Base-by-base conservation (phyloP, 1,139 yeast species). In the Casaregolazyma suthepensis region DNA sequence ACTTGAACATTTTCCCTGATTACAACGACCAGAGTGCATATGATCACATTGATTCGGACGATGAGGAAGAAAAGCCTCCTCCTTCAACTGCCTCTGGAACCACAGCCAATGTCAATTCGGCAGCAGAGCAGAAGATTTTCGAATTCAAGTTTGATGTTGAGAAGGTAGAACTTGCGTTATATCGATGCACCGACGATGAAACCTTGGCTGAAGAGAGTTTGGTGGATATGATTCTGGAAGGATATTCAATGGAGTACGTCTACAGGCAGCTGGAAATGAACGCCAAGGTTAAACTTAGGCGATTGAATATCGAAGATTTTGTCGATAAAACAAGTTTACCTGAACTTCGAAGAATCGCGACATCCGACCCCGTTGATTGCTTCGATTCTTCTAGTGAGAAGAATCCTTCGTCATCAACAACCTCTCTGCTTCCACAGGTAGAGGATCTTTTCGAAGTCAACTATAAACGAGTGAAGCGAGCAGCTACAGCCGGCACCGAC, bases 71-170 rank as follows among this genome's bases (percentile, higher is more conserved):
- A 19, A 49, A 45, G 20, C 18, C 43, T 9, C 46, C 42, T 17
- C 26, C 38, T 12, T 42, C 54, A 2, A 20, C 47, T 12, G 29
- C 51, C n/a, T 23, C 48, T 4, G 42, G 53, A 3, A 38, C 54
- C 5, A 40, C 54, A 3, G 35, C 52, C 20, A 50, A 52, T 37
- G 46, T 38, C 18, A 22, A 29, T 37, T 13, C 56, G 4, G 42
- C 22, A 12, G 13, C 46, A 50, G 52, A 46, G 0, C 96, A 88
- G 63, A 87, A 81, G 58, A 66, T 75, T 22, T 78, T 93, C 62
- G 96, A 90, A 57, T 76, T 91, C 61, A 75, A 79, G 45, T 83
- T 94, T 62, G 78, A 78, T 38, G 85, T 93, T 45, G 86, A 81
- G 42, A 64, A 73, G 19, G 85, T 88, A 2, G 75, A 79, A 43